phyloP scores from a whole-genome alignment of 805 yeast genomes.

The Zygoascus bituminiphila region DNA sequence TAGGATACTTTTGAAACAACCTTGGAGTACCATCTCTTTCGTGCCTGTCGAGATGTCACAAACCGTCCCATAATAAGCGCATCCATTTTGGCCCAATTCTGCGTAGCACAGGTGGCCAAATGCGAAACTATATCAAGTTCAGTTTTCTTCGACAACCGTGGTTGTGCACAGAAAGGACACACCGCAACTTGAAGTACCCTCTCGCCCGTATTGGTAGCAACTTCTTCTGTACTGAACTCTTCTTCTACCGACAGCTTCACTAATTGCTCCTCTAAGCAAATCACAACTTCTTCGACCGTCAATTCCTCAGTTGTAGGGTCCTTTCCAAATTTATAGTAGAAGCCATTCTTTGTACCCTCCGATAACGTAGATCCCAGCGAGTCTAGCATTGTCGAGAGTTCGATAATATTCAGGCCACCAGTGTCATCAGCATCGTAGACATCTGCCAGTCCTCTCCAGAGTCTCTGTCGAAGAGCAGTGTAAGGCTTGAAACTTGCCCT shows the following conservation, averaged over 20 bases:
- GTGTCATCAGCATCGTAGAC: slow-evolving; percentile 42
- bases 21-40: slow-evolving; percentile 83
- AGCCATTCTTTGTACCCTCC: slow-evolving; percentile 23
- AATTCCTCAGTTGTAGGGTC: slow-evolving; percentile 34
- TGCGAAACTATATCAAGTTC: slow-evolving; percentile 75
- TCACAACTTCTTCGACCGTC: slow-evolving; percentile 46
- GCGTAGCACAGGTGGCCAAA: slow-evolving; percentile 75
- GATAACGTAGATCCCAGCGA: slow-evolving; percentile 47
- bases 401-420: slow-evolving; percentile 45
- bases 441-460: slow-evolving; percentile 59
- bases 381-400: slow-evolving; percentile 57
- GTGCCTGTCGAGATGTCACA: slow-evolving; percentile 74
- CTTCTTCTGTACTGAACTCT: not conserved
- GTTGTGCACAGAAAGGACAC: slow-evolving; percentile 75
- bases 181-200: slow-evolving; percentile 52
- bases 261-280: slow-evolving; percentile 40
- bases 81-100: slow-evolving; percentile 64
- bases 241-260: slow-evolving; percentile 15
- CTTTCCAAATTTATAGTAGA: slow-evolving; percentile 26
- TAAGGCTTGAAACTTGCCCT: slow-evolving; percentile 63
- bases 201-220: slow-evolving; percentile 13
- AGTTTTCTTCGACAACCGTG: slow-evolving; percentile 43
- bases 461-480: slow-evolving; percentile 49
- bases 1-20: slow-evolving; percentile 75
- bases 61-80: slow-evolving; percentile 57